phyloP scores from a whole-genome alignment of 805 yeast genomes.

The Hanseniaspora singularis region DNA sequence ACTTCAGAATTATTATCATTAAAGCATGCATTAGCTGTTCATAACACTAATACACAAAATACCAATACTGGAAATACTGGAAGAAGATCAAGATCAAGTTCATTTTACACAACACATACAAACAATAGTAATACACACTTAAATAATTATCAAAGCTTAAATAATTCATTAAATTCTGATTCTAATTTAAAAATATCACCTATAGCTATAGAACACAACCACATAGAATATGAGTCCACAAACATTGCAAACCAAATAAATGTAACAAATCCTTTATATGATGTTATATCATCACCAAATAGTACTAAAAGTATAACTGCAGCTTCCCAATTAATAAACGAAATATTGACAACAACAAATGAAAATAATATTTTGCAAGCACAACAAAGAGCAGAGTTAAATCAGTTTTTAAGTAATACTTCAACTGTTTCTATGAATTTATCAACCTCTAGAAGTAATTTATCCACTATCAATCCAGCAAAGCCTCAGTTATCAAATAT shows the following conservation, averaged over 20 bases:
- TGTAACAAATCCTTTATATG: slow-evolving; percentile 16
- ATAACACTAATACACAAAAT: background rate
- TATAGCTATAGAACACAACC: slow-evolving; percentile 17
- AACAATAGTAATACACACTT: slow-evolving; percentile 20
- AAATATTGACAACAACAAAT: background rate
- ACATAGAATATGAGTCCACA: too few species aligned
- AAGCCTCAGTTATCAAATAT: slow-evolving; percentile 11
- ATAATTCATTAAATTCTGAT: slow-evolving; percentile 12
- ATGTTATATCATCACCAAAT: slow-evolving; percentile 13
- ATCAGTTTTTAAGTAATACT: background rate
- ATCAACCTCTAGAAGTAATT: background rate
- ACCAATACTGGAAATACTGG: background rate
- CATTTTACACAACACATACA: slow-evolving; percentile 8
- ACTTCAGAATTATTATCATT: slow-evolving; percentile 8
- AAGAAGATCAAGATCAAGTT: slow-evolving; percentile 14
- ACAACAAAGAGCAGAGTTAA: background rate
- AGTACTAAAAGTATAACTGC: slow-evolving; percentile 13
- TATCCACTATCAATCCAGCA: background rate
- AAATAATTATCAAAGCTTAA: slow-evolving; percentile 21
- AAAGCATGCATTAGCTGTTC: slow-evolving; percentile 13
- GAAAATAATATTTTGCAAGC: slow-evolving; percentile 6
- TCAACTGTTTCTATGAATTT: background rate
- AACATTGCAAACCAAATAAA: slow-evolving; percentile 22
- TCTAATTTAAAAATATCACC: slow-evolving; percentile 16
- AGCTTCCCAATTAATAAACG: slow-evolving; percentile 10